A percentile compares a stretch with the other conserved stretches of the same genome.
Conservation (phyloP, 176 grass and related monocot genomes). For the Eremochloa ophiuroides region DNA sequence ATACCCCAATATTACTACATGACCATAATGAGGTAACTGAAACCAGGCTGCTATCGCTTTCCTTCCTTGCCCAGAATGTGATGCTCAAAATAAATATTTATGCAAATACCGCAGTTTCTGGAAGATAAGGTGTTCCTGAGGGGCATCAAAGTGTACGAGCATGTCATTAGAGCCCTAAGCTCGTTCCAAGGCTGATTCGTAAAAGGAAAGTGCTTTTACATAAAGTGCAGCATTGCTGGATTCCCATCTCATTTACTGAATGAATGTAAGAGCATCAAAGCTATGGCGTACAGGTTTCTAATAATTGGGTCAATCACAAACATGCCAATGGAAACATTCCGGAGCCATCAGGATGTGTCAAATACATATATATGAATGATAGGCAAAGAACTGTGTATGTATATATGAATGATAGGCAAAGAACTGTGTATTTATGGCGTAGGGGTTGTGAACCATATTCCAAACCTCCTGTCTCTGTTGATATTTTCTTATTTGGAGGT, state of each 20-base stretch:
- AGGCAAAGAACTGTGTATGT: too few relatives aligned
- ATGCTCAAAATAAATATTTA: not conserved
- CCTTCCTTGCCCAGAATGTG: not conserved
- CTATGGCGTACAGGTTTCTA: not conserved
- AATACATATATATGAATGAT: too few relatives aligned
- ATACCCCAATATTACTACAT: conserved; percentile 85
- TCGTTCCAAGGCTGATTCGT: conserved; percentile 43
- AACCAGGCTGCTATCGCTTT: not conserved
- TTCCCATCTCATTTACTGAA: not conserved
- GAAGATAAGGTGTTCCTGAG: conserved; percentile 76
- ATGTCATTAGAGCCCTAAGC: conserved; percentile 69
- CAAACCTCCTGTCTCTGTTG: not conserved
- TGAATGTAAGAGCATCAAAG: not conserved
- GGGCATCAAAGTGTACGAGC: conserved; percentile 85
- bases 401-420: not conserved
- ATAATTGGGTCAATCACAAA: not conserved
- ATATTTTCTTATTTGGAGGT: not conserved
- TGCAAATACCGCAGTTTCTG: conserved; percentile 51
- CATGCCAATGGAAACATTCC: not conserved
- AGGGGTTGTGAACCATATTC: not conserved
- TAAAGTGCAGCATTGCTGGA: conserved; percentile 1
- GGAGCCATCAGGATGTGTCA: not conserved
- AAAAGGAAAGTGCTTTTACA: not conserved
- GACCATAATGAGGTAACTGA: conserved; percentile 73
- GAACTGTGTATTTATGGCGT: not conserved